A percentile compares a stretch with the other conserved stretches of the same genome.
These are phyloP conservation scores for Fraxinus floribunda DNA, from an alignment of 305 asterid genomes.

Conservation along the genomic window DNA sequence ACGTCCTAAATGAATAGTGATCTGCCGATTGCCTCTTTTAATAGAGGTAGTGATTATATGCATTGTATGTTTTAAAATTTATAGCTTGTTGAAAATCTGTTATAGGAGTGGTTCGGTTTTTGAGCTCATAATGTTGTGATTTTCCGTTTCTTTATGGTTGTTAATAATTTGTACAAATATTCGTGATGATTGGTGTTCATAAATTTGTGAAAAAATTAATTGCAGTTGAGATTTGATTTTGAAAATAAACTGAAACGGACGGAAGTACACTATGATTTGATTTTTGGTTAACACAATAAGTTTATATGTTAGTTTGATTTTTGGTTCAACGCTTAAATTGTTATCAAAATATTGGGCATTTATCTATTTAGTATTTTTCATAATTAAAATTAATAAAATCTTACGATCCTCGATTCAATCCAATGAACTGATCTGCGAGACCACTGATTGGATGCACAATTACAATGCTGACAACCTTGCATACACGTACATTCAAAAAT, in stretches of 20 bases:
- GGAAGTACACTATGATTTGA: neutral
- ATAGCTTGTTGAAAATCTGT: neutral
- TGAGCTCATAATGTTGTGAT: neutral
- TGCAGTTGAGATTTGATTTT: neutral
- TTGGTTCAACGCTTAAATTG: neutral
- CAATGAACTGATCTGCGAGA: neutral
- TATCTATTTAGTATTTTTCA: neutral
- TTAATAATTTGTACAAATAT: neutral
- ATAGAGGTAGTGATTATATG: neutral
- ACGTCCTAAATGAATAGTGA: no score
- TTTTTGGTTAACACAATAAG: neutral
- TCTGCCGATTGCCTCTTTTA: no score
- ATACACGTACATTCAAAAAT: neutral
- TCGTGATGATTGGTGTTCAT: neutral
- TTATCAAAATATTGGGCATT: neutral
- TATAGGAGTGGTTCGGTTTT: neutral
- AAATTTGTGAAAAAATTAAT: no score
- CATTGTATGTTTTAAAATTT: neutral
- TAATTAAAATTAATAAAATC: no score
- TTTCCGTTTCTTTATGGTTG: neutral
- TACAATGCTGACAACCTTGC: neutral
- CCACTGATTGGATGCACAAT: neutral
- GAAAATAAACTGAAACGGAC: neutral
- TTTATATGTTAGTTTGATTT: neutral
- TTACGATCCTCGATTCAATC: neutral